A percentile compares a stretch with the other conserved stretches of the same genome.
phyloP scores from a whole-genome alignment of 306 rosid species.

The Quercus dentata region DNA sequence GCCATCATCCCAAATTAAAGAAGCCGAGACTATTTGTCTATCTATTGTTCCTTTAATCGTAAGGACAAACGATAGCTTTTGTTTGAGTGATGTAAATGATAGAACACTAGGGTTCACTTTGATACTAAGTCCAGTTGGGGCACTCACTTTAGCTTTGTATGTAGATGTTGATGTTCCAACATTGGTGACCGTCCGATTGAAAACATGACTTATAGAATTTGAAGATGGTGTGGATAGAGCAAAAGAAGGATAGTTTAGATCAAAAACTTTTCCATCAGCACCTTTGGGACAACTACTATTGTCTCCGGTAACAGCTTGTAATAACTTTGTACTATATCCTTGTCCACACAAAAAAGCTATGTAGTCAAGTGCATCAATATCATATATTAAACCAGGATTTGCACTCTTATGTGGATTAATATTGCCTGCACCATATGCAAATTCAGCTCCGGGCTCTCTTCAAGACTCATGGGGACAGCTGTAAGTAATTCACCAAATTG shows the following conservation, averaged over 20 bases:
- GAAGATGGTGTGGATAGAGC: slow-evolving; percentile 12
- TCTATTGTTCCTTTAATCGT: slow-evolving; percentile 24
- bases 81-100: slow-evolving; percentile 30
- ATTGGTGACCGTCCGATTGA: slow-evolving; percentile 34
- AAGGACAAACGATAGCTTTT: slow-evolving; percentile 23
- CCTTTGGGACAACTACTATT: slow-evolving; percentile 9
- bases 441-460: slow-evolving; percentile 24
- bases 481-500: neutral
- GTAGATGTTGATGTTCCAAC: slow-evolving; percentile 38
- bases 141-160: slow-evolving; percentile 27
- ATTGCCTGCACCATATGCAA: slow-evolving; percentile 49
- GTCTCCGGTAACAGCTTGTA: slow-evolving; percentile 7
- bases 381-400: slow-evolving; percentile 54
- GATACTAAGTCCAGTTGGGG: slow-evolving; percentile 28
- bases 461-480: slow-evolving; percentile 31
- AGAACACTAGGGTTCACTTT: slow-evolving; percentile 36
- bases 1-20: slow-evolving; percentile 52
- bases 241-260: slow-evolving; percentile 53
- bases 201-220: slow-evolving; percentile 16
- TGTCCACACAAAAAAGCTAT: slow-evolving; percentile 42
- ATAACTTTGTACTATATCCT: slow-evolving; percentile 22
- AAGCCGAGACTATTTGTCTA: slow-evolving; percentile 21
- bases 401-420: slow-evolving; percentile 34
- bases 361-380: slow-evolving; percentile 28
- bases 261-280: slow-evolving; percentile 1